These are phyloP conservation scores for Populus davidiana DNA, from an alignment of 345 rosid genomes.

Conservation along the genomic window DNA sequence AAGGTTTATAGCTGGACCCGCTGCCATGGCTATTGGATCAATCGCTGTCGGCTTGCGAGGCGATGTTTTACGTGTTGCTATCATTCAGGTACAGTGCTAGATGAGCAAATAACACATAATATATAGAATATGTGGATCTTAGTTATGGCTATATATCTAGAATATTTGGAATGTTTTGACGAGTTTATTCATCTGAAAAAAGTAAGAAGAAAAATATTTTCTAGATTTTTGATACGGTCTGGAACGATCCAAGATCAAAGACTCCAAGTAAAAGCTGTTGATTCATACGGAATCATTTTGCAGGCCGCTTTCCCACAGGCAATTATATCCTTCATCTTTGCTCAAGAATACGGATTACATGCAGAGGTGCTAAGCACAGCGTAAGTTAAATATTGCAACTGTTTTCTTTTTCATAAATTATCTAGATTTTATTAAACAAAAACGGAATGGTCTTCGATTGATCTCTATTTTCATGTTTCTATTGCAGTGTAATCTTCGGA, in stretches of 20 bases:
- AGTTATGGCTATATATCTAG: too few species aligned
- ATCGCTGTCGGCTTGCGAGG: conserved; percentile 62
- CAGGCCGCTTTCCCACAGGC: conserved; percentile 84
- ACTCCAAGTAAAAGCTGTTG: not conserved
- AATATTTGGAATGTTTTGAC: too few species aligned
- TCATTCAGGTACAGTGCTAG: conserved; percentile 47
- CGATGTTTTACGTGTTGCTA: conserved; percentile 65
- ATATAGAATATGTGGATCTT: too few species aligned
- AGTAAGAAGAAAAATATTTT: too few species aligned
- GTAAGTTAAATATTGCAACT: conserved; percentile 35
- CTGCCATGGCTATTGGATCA: conserved; percentile 70
- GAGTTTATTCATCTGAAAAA: too few species aligned
- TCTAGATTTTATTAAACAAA: not conserved
- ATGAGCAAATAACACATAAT: too few species aligned
- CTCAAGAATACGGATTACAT: conserved; percentile 73
- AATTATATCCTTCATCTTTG: conserved; percentile 68
- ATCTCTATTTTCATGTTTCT: not conserved
- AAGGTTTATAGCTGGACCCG: conserved; percentile 69
- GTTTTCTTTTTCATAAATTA: not conserved
- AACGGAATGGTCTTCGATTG: not conserved
- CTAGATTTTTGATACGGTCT: not conserved
- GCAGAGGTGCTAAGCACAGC: conserved; percentile 82
- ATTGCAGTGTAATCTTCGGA: conserved; percentile 74
- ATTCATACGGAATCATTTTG: not conserved
- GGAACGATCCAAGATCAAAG: not conserved